Conservation (phyloP, 148 eudicot genomes). For the Nepenthes gracilis region DNA sequence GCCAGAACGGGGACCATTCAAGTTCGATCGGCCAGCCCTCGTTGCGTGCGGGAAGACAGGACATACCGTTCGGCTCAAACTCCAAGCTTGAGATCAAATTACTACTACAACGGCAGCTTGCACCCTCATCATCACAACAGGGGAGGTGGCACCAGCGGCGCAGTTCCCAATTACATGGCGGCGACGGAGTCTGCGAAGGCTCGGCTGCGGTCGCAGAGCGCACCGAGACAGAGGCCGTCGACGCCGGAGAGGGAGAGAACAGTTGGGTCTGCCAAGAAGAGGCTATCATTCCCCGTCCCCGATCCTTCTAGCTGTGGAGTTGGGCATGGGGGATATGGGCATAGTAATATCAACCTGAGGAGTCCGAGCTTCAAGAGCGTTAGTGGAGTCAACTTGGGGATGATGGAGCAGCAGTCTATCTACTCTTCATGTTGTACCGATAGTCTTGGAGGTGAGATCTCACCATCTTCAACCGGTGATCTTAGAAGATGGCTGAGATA, state of each 20-base stretch:
- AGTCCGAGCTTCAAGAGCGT: slow-evolving; percentile 74
- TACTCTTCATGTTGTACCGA: slow-evolving; percentile 72
- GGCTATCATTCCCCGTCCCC: slow-evolving; percentile 54
- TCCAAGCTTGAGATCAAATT: slow-evolving; percentile 54
- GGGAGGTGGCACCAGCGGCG: slow-evolving; percentile 17
- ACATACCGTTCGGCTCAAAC: slow-evolving; percentile 40
- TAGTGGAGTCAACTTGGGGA: slow-evolving; percentile 20
- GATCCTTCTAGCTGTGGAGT: slow-evolving; percentile 22
- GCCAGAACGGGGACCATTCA: slow-evolving; percentile 45
- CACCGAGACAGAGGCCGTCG: slow-evolving; percentile 60
- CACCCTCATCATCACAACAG: slow-evolving; percentile 10
- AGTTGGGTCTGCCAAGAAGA: slow-evolving; percentile 40
- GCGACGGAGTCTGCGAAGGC: slow-evolving; percentile 78
- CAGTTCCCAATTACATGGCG: slow-evolving; percentile 69
- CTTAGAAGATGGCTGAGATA: slow-evolving; percentile 61
- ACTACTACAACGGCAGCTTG: slow-evolving; percentile 21
- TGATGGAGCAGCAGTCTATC: slow-evolving; percentile 53
- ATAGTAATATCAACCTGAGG: slow-evolving; percentile 16
- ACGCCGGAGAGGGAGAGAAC: slow-evolving; percentile 58
- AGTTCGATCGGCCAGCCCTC: slow-evolving; percentile 68
- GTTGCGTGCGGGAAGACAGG: slow-evolving; percentile 31
- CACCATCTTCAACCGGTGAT: slow-evolving; percentile 69
- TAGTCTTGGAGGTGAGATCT: slow-evolving; percentile 65
- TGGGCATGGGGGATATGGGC: slow-evolving; percentile 15
- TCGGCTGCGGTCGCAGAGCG: slow-evolving; percentile 47